A percentile compares a stretch with the other conserved stretches of the same genome.
Conservation (phyloP, 495 filamentous ascomycete genomes). For the Pyrenopolyporus hunteri region DNA sequence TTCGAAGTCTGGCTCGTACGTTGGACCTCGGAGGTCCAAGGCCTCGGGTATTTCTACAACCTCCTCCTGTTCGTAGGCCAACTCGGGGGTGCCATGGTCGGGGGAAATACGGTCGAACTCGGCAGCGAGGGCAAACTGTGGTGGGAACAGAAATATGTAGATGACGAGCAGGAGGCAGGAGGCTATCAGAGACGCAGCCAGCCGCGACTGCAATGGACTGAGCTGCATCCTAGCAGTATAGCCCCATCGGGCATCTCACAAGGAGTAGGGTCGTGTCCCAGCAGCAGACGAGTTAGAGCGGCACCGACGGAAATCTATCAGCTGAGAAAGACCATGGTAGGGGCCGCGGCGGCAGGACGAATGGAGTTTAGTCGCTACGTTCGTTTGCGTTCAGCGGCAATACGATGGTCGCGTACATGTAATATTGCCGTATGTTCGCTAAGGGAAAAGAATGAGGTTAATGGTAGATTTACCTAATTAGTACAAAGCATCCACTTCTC, state of each 20-base stretch:
- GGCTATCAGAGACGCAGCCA: constrained; percentile 67
- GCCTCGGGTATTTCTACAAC: constrained; percentile 26
- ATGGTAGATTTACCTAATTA: constrained; percentile 11
- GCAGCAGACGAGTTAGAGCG: constrained; percentile 6
- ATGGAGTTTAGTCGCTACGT: constrained; percentile 5
- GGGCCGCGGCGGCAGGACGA: constrained; percentile 5
- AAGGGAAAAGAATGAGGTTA: background rate
- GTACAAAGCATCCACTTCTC: constrained; percentile 13
- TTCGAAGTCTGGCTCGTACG: constrained; percentile 65
- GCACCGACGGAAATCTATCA: constrained; percentile 8
- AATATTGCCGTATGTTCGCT: background rate
- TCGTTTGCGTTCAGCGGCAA: constrained; percentile 8
- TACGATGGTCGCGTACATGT: background rate
- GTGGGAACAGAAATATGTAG: constrained; percentile 60
- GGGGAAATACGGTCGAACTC: constrained; percentile 47
- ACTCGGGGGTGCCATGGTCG: constrained; percentile 43
- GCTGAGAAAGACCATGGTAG: constrained; percentile 27
- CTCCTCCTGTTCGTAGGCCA: constrained; percentile 38
- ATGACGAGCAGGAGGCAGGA: constrained; percentile 61
- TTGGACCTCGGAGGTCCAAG: constrained; percentile 31
- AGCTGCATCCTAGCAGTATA: constrained; percentile 61
- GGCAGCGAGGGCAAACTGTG: constrained; percentile 64
- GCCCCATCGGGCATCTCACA: constrained; percentile 45
- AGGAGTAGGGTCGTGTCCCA: constrained; percentile 19
- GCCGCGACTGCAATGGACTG: constrained; percentile 69